Evolutionary conservation across 352 stramenopile species (phyloP).

Genomic region (Pythium monospermum): DNA sequence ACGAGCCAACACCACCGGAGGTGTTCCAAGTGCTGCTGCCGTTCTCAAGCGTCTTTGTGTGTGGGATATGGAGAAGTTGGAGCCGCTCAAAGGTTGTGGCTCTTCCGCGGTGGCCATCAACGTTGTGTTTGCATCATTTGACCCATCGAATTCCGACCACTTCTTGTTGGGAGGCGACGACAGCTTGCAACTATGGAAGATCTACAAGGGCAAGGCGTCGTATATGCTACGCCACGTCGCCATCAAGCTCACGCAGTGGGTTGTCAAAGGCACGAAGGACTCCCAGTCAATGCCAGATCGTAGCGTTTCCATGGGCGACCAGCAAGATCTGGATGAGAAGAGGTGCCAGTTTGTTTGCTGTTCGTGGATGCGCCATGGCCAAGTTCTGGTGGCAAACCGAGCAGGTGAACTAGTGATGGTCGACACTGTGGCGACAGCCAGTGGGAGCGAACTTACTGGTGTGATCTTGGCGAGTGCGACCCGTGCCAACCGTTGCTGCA

Average conservation of each 20-base stretch:
- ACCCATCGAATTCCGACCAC: slow-evolving; percentile 50
- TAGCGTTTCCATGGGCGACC: background rate
- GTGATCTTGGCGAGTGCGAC: slow-evolving; percentile 25
- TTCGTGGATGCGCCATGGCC: slow-evolving; percentile 45
- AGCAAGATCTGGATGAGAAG: slow-evolving; percentile 44
- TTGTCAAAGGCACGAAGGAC: background rate
- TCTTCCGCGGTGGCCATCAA: slow-evolving; percentile 22
- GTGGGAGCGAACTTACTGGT: slow-evolving; percentile 24
- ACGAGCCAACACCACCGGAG: slow-evolving; percentile 4
- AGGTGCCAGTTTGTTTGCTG: slow-evolving; percentile 46
- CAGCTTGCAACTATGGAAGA: slow-evolving; percentile 65
- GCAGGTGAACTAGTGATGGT: slow-evolving; percentile 53
- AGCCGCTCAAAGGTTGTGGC: slow-evolving; percentile 45
- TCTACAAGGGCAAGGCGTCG: slow-evolving; percentile 33
- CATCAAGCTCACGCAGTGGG: slow-evolving; percentile 21
- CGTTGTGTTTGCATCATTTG: slow-evolving; percentile 60
- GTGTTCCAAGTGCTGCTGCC: background rate
- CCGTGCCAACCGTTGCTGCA: slow-evolving; percentile 31
- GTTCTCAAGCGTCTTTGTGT: slow-evolving; percentile 34
- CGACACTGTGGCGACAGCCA: slow-evolving; percentile 24
- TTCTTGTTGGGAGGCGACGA: slow-evolving; percentile 59
- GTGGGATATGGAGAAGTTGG: slow-evolving; percentile 52
- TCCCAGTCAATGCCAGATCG: too few relatives aligned
- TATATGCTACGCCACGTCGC: slow-evolving; percentile 22
- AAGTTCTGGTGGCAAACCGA: slow-evolving; percentile 43